These are phyloP conservation scores for Dalbergia cochinchinensis DNA, from an alignment of 306 rosid genomes.

Conservation along the genomic window DNA sequence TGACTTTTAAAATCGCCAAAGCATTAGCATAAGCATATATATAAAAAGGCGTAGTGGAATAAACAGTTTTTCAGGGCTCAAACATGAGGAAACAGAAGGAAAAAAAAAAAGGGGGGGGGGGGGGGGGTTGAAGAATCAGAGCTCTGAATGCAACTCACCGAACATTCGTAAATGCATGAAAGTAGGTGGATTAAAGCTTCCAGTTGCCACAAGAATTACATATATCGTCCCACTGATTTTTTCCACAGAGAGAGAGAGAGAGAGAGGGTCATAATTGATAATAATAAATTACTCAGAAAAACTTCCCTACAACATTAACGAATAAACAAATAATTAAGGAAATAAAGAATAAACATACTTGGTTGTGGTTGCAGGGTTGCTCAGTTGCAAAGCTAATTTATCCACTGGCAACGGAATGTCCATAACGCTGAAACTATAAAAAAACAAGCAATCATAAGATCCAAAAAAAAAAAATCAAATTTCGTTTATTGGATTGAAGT, in stretches of 20 bases:
- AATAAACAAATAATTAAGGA: not conserved
- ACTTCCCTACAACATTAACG: not conserved
- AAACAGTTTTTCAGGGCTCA: slow-evolving; percentile 11
- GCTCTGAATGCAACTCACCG: slow-evolving; percentile 60
- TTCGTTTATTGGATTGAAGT: not conserved
- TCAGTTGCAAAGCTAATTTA: slow-evolving; percentile 61
- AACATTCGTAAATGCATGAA: slow-evolving; percentile 93
- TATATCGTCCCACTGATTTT: slow-evolving; percentile 59
- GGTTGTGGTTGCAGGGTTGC: slow-evolving; percentile 39
- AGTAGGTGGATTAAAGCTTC: slow-evolving; percentile 97
- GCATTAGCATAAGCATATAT: not conserved
- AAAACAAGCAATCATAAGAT: not conserved
- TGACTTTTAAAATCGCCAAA: slow-evolving; percentile 3
- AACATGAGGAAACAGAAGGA: not conserved
- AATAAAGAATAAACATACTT: slow-evolving; percentile 50
- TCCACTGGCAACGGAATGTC: slow-evolving; percentile 59
- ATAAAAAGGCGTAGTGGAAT: not conserved
- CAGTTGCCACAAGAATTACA: slow-evolving; percentile 76
- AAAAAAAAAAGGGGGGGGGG: not conserved
- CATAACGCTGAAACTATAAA: slow-evolving; percentile 52
- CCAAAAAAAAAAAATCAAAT: not conserved
- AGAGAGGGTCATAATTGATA: slow-evolving; percentile 16
- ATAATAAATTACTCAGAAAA: slow-evolving; percentile 5
- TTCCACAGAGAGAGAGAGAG: slow-evolving; percentile 6
- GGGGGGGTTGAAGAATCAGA: not conserved